Percentiles rank a stretch among this genome's conserved stretches.
These are phyloP conservation scores for Citrus trifoliata DNA, from an alignment of 345 rosid genomes.

Conservation along the genomic window DNA sequence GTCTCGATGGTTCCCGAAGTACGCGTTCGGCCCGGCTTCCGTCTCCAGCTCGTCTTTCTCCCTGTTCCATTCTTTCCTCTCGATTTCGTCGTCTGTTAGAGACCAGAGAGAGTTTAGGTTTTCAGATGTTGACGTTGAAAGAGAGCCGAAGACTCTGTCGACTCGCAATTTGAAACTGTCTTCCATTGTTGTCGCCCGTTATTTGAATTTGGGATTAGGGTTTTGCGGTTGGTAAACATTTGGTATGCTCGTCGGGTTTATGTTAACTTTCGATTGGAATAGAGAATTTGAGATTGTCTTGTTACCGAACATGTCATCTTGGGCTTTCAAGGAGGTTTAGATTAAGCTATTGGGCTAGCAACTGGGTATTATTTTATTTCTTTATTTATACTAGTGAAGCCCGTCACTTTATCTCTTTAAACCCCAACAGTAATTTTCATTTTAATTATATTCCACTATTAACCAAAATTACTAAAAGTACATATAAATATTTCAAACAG, in stretches of 20 bases:
- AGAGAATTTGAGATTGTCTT: background rate
- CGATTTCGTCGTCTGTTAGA: conserved; percentile 67
- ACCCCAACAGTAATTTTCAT: too few relatives aligned
- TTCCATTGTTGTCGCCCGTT: conserved; percentile 33
- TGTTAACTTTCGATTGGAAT: background rate
- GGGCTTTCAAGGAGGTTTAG: background rate
- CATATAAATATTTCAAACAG: too few relatives aligned
- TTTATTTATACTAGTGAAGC: too few relatives aligned
- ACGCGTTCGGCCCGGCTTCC: conserved; percentile 1
- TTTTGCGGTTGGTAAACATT: background rate
- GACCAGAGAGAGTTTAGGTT: conserved; percentile 58
- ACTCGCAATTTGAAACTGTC: conserved; percentile 72
- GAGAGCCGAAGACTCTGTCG: conserved; percentile 69
- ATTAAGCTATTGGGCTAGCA: background rate
- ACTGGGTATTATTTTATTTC: too few relatives aligned
- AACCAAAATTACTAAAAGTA: too few relatives aligned
- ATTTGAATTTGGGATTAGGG: background rate
- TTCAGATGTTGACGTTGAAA: conserved; percentile 33
- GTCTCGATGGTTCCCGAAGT: conserved; percentile 1
- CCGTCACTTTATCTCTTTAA: too few relatives aligned
- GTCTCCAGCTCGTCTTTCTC: conserved; percentile 23
- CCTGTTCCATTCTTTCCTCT: conserved; percentile 42
- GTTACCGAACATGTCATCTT: conserved; percentile 23
- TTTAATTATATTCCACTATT: too few relatives aligned
- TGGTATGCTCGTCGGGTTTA: background rate